Evolutionary conservation across 345 rosid genomes (phyloP), one percentile per base, ranked within the genome.

Genomic region (Populus davidiana): DNA sequence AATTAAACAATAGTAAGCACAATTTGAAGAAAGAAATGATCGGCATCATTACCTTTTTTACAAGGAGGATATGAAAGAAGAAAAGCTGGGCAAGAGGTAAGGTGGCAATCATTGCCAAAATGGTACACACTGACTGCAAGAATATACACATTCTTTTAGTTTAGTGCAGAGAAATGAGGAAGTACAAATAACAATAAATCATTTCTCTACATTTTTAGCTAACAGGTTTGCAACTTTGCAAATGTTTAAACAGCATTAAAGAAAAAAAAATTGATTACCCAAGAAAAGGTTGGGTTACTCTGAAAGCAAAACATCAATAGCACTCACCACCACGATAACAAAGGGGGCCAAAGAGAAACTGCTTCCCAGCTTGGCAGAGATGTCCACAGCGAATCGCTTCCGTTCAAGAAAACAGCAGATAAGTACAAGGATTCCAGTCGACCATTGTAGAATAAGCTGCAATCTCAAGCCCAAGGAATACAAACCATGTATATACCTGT

Each of bases 391-490:
- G 72, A 85, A 93, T 54, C 81, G 87, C 84, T 89, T 93, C 83
- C 88, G 89, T 73, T 92, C 90, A 67, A 96, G 84, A 69, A 93
- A 86, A 86, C 97, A 96, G 88, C 91, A 84, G 66, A 92, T 79
- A 39, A 96, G 93, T 36, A 96, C 97, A 36, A 88, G 88, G 78
- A 96, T 88, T 73, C 99, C 97, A 41, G 92, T 92, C 36, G 87
- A 83, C 94, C 96, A 96, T 86, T 93, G 99, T 82, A 96, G 84
- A 80, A 91, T 92, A 87, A 96, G 98, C 99, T 93, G 95, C 96
- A 92, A 88, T 82, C 87, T 85, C 94, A 91, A 88, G 83, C 81
- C 86, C 87, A 83, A 75, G 80, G 76, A 68, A 82, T 85, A 88
- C 82, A 84, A 86, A 83, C 79, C 82, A 85, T 73, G 84, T 81